A percentile compares a stretch with the other conserved stretches of the same genome.
phyloP scores from a whole-genome alignment of 179 eudicot genomes.

The Gypsophila paniculata region DNA sequence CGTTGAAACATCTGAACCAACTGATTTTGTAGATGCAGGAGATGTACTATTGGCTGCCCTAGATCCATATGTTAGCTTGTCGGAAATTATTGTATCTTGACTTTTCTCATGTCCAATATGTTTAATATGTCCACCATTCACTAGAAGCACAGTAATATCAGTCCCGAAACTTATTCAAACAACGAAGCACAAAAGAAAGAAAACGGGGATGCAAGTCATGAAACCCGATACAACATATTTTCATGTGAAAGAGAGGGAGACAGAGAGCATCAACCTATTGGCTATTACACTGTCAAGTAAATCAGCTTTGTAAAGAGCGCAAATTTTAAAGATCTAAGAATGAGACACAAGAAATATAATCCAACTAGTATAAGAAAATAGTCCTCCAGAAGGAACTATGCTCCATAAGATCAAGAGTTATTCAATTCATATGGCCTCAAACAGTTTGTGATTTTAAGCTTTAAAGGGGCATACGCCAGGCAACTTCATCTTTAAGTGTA shows the following conservation, averaged over 20 bases:
- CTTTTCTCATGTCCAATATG: constrained; percentile 28
- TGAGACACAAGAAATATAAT: neutral
- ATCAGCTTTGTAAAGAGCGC: neutral
- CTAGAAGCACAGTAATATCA: constrained; percentile 26
- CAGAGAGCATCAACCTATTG: neutral
- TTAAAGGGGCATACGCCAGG: constrained; percentile 11
- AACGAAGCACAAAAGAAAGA: neutral
- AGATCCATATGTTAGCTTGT: constrained; percentile 25
- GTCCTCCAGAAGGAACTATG: neutral
- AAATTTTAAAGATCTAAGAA: neutral
- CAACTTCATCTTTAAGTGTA: neutral
- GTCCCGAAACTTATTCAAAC: constrained; percentile 11
- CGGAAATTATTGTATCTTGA: constrained; percentile 18
- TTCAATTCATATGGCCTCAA: constrained; percentile 5
- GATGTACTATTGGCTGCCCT: constrained; percentile 28
- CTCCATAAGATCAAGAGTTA: neutral
- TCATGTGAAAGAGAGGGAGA: neutral
- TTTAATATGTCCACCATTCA: constrained; percentile 32
- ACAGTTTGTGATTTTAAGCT: neutral
- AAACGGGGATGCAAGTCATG: neutral
- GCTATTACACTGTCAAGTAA: neutral
- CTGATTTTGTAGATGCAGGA: constrained; percentile 22
- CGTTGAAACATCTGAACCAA: constrained; percentile 31
- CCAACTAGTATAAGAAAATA: neutral
- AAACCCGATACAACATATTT: neutral